Base-by-base conservation (phyloP, 306 rosid species). In the Acacia melanoxylon region DNA sequence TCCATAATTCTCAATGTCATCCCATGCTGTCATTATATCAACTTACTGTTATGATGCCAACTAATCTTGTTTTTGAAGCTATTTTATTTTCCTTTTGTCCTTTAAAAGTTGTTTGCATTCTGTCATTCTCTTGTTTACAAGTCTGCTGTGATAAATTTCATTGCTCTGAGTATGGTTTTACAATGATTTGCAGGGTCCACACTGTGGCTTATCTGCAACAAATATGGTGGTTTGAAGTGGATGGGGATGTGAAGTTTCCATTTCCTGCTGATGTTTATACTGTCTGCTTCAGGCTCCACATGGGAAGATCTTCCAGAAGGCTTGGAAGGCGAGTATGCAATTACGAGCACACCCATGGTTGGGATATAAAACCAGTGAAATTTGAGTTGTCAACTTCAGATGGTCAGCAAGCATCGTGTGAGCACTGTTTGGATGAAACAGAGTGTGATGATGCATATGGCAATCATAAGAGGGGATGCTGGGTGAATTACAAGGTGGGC, bases 401-500 rank as follows among this genome's bases (percentile, higher is more conserved):
- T 78, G 97, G 97, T 81, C 97, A 91, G 85, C 89, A 81, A 66
- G 91, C 92, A 33, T 88, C 89, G 9, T 80, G 79, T 27, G 92
- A 88, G 80, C 89, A 82, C 91, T 91, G 87, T 84, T 84, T 93
- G 91, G 97, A 91, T 48, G 92, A 93, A 48, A 85, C 78, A 2
- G 91, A 82, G 71, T 81, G 77, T 45, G 86, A 87, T 42, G 93
- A 91, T 65, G 78, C 80, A 44, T 82, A 82, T 46, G 91, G 94
- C 74, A 78, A 86, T 79, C 91, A 86, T 42, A 93, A 92, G 90
- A 91, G 98, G 0, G 97, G 99, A 29, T 89, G 82, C 84, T 95
- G 98, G 97, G 86, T 93, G 68, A 95, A 93, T 85, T 95, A 93
- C 97, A 92, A 92, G 89, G 99, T 95, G 10, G 98, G 99, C n/a